phyloP scores from a whole-genome alignment of 2,329 filamentous ascomycete genomes.

The Ophiocordyceps sinensis region DNA sequence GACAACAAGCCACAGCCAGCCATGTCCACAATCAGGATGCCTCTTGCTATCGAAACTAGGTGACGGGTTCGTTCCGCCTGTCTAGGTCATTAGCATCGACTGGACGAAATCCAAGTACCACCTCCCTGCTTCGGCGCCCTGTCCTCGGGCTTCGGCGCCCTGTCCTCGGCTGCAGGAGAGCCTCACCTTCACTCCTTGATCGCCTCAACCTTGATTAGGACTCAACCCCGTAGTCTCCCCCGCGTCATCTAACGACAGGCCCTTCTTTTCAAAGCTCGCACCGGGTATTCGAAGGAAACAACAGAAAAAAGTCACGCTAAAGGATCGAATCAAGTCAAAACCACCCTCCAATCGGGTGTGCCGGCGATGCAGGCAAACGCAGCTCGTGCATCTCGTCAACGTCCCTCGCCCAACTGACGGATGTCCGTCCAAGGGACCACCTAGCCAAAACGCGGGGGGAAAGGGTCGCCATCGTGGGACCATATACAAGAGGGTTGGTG shows the following conservation, averaged over 20 bases:
- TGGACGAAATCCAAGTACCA: not conserved
- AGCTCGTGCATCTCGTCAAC: constrained; percentile 3
- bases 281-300: constrained; percentile 6
- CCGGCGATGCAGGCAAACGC: constrained; percentile 4
- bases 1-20: too few relatives aligned
- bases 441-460: constrained; percentile 22
- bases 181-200: not conserved
- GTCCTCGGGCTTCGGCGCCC: not conserved
- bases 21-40: not conserved
- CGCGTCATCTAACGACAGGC: not conserved
- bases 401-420: not conserved
- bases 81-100: constrained; percentile 5
- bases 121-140: not conserved
- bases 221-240: not conserved
- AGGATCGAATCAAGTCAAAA: not conserved
- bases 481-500: not conserved
- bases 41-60: constrained; percentile 12
- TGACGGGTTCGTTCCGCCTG: constrained; percentile 6
- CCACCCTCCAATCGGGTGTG: constrained; percentile 3
- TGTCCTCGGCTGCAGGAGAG: not conserved
- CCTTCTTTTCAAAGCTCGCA: not conserved
- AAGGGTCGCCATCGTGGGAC: constrained; percentile 1
- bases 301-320: constrained; percentile 1
- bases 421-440: constrained; percentile 13
- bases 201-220: not conserved